A percentile compares a stretch with the other conserved stretches of the same genome.
phyloP scores from a whole-genome alignment of 2,329 filamentous ascomycete genomes.

The Diaporthe eres region DNA sequence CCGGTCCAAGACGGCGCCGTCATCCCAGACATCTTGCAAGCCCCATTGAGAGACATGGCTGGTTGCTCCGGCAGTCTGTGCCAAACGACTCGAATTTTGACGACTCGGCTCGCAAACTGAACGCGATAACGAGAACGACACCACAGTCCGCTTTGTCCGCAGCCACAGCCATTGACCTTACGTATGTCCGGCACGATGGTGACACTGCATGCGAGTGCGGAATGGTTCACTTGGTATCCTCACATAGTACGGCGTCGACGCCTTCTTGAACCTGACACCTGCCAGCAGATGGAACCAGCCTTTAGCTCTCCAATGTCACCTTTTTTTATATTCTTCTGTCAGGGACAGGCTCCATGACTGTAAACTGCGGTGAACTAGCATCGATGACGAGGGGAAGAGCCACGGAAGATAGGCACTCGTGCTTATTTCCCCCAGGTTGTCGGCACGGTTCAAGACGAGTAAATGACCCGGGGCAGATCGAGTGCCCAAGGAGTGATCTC shows the following conservation, averaged over 20 bases:
- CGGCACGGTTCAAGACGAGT: neutral
- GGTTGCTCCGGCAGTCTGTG: neutral
- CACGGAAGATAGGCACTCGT: neutral
- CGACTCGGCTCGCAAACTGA: neutral
- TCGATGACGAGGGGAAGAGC: neutral
- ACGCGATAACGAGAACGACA: slow-evolving; percentile 16
- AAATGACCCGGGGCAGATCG: neutral
- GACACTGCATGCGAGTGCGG: neutral
- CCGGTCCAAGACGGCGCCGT: neutral
- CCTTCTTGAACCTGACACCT: neutral
- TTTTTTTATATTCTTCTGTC: no score
- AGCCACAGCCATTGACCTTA: neutral
- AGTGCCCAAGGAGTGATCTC: slow-evolving; percentile 11
- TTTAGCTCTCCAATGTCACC: no score
- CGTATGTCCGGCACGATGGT: neutral
- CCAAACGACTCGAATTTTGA: neutral
- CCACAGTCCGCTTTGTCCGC: neutral
- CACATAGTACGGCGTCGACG: no score
- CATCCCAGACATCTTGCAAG: slow-evolving; percentile 13
- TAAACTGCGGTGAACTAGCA: no score
- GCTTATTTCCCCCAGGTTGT: neutral
- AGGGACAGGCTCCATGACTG: neutral
- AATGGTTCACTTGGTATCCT: neutral
- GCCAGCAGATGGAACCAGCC: neutral
- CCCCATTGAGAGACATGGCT: slow-evolving; percentile 19